These are phyloP conservation scores for Cinnamomum micranthum DNA, from an alignment of 164 flowering plant species.

Conservation along the genomic window DNA sequence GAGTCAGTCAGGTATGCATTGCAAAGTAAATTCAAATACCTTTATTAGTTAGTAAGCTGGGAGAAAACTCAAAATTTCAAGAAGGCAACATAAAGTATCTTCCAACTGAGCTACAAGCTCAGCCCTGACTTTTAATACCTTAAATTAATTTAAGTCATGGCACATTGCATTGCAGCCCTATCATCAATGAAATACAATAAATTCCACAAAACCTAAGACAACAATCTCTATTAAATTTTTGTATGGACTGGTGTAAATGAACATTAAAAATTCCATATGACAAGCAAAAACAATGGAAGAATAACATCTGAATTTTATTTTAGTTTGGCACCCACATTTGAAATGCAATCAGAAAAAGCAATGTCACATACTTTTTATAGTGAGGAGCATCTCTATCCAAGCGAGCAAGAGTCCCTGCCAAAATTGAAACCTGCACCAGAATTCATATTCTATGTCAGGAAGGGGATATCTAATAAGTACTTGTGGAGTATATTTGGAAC, in stretches of 20 bases:
- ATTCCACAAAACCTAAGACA: not conserved
- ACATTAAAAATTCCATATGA: not conserved
- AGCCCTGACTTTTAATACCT: not conserved
- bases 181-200: not conserved
- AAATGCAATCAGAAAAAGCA: not conserved
- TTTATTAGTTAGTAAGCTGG: not conserved
- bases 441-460: conserved; percentile 4
- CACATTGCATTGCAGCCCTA: not conserved
- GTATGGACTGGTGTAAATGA: not conserved
- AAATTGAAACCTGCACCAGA: conserved; percentile 71
- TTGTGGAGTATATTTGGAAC: not conserved
- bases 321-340: not conserved
- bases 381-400: conserved; percentile 97
- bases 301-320: not conserved
- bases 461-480: not conserved
- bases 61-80: not conserved
- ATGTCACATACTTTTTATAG: conserved; percentile 65
- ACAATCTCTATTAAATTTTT: not conserved
- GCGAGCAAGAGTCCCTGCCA: conserved; percentile 97
- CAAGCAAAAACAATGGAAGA: not conserved
- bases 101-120: not conserved
- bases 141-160: not conserved
- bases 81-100: not conserved
- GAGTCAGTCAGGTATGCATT: too few relatives aligned
- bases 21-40: not conserved